A percentile compares a stretch with the other conserved stretches of the same genome.
phyloP scores from a whole-genome alignment of 257 asterid genomes.

The Lithospermum erythrorhizon region DNA sequence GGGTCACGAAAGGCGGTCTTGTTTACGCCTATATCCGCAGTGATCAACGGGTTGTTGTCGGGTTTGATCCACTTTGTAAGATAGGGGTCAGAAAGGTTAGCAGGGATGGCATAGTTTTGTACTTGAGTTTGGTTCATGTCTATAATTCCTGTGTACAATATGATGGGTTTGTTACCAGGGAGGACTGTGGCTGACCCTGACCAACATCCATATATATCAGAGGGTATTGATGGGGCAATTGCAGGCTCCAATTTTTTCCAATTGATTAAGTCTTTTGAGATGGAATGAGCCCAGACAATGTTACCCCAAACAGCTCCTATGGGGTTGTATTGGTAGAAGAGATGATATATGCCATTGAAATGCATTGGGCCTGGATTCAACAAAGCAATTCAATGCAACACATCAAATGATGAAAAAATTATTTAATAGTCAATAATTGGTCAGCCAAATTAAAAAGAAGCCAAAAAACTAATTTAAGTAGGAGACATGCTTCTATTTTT shows the following conservation, averaged over 20 bases:
- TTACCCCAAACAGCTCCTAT: constrained; percentile 18
- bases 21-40: constrained; percentile 3
- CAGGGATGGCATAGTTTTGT: constrained; percentile 21
- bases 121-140: constrained; percentile 11
- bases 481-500: too few relatives aligned
- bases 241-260: constrained; percentile 14
- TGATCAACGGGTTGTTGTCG: constrained; percentile 13
- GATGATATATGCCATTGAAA: constrained; percentile 18
- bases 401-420: neutral
- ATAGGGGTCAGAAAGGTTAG: constrained; percentile 12
- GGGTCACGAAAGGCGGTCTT: constrained; percentile 18
- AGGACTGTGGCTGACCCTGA: constrained; percentile 20
- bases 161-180: constrained; percentile 12
- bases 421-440: too few relatives aligned
- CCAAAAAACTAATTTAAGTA: too few relatives aligned
- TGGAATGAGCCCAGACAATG: constrained; percentile 23
- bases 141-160: constrained; percentile 14
- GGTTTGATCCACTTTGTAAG: constrained; percentile 22
- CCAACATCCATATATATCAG: constrained; percentile 16
- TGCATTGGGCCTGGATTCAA: constrained; percentile 15
- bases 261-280: constrained; percentile 13
- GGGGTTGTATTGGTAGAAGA: constrained; percentile 21
- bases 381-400: neutral
- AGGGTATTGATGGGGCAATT: constrained; percentile 9
- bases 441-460: too few relatives aligned